Evolutionary conservation across 2,329 filamentous ascomycete genomes (phyloP).

Genomic region (Curvularia hawaiiensis): DNA sequence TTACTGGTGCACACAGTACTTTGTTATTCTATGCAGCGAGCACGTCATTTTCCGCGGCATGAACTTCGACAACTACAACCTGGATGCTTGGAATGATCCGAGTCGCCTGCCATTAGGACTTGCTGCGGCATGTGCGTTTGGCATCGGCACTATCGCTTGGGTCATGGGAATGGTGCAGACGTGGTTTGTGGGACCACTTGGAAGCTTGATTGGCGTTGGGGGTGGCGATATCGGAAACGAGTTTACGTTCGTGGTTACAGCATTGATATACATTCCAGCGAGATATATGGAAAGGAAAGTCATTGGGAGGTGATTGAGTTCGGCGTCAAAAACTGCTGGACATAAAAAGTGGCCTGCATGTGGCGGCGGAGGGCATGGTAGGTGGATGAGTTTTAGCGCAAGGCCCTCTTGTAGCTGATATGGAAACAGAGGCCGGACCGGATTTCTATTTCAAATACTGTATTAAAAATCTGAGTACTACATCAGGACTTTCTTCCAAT

Average conservation of each 20-base stretch:
- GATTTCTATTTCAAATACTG: neutral
- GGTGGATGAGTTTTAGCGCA: neutral
- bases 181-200: conserved; percentile 56
- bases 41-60: conserved; percentile 57
- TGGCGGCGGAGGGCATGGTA: neutral
- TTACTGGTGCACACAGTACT: conserved; percentile 55
- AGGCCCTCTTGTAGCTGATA: neutral
- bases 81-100: conserved; percentile 54
- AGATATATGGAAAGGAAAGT: conserved; percentile 37
- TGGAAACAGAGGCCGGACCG: neutral
- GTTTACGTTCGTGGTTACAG: conserved; percentile 34
- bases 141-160: conserved; percentile 51
- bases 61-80: conserved; percentile 53
- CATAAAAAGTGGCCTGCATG: neutral
- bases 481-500: no score
- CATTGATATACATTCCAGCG: conserved; percentile 35
- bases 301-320: conserved; percentile 20
- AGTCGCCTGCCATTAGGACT: conserved; percentile 50
- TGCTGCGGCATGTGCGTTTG: conserved; percentile 48
- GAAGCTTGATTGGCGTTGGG: conserved; percentile 29
- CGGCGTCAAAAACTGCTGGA: neutral
- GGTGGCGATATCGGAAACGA: conserved; percentile 40
- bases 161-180: conserved; percentile 65
- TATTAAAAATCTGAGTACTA: neutral
- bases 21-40: conserved; percentile 53